A percentile compares a stretch with the other conserved stretches of the same genome.
These are phyloP conservation scores for Aspergillus bertholletiae DNA, from an alignment of 495 filamentous ascomycete genomes.

Conservation along the genomic window DNA sequence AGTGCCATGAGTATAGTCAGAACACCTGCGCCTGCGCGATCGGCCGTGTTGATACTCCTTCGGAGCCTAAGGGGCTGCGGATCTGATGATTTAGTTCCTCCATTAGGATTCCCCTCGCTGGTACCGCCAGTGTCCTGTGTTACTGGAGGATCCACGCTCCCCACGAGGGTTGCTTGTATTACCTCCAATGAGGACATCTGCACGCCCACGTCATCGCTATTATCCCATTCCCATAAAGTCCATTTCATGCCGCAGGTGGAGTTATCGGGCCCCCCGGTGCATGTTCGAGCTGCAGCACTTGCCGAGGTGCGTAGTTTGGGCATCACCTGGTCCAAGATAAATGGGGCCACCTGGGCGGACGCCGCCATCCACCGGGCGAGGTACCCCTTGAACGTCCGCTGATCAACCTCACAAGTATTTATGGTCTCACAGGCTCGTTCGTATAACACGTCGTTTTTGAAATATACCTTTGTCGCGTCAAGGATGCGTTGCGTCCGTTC, in stretches of 20 bases:
- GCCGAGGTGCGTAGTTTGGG: slow-evolving; percentile 63
- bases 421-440: slow-evolving; percentile 62
- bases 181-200: slow-evolving; percentile 70
- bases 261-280: slow-evolving; percentile 55
- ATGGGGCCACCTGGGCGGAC: slow-evolving; percentile 68
- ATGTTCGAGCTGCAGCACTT: slow-evolving; percentile 64
- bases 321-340: slow-evolving; percentile 58
- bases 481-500: slow-evolving; percentile 56
- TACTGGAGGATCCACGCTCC: slow-evolving; percentile 47
- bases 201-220: slow-evolving; percentile 59
- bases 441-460: slow-evolving; percentile 53
- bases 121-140: slow-evolving; percentile 69
- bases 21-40: slow-evolving; percentile 32
- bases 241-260: slow-evolving; percentile 63
- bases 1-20: slow-evolving; percentile 30
- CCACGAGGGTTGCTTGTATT: slow-evolving; percentile 59
- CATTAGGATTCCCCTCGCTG: slow-evolving; percentile 66
- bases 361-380: slow-evolving; percentile 77
- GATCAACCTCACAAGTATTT: slow-evolving; percentile 66
- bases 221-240: slow-evolving; percentile 52
- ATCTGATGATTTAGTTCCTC: slow-evolving; percentile 41
- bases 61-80: slow-evolving; percentile 13
- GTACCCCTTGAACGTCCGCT: slow-evolving; percentile 84
- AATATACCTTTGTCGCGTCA: slow-evolving; percentile 51
- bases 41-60: slow-evolving; percentile 22